Evolutionary conservation across 2,329 filamentous ascomycete species (phyloP), one percentile per base, ranked within the genome.

Genomic region (Parafenestella ontariensis): DNA sequence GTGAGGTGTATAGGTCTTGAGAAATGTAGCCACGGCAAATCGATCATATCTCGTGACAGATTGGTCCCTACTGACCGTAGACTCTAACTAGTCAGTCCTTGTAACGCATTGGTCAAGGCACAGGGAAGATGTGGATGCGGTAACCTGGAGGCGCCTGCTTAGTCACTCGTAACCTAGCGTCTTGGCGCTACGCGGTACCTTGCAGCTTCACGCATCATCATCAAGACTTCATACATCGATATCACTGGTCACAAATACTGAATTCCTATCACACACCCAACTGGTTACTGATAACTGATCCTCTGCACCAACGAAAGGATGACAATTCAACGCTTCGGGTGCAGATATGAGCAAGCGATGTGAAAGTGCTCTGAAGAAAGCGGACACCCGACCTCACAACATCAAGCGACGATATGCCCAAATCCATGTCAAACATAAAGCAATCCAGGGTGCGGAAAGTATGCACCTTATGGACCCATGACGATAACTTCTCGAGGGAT

Each of bases 401-500:
- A 47, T 23, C 15, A 34, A 17, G 39, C n/a, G 28, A 18, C 41
- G 48, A 41, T 5, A 76, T 76, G 74, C 63, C 74, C 8, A 71
- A 69, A 54, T 66, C 72, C 42, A 56, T 59, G 23, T 50, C 59
- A 26, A 68, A 58, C 44, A 47, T 56, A 8, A 67, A 67, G 40
- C 62, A 60, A 4, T 68, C 65, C 3, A 63, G 65, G 39, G 67
- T 77, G 50, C 76, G 77, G 45, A 77, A 76, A 49, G 51, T 77
- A 5, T 84, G 81, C 64, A 79, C 79, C 2, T 72, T 85, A 13
- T 85, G 82, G 81, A 81, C 83, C 7, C 83, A 86, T 63, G 90
- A 93, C 72, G 91, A 96, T 62, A 86, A 84, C 37, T 89, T 92
- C 66, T 87, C 89, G 8, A 85, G 84, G 52, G 90, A 96, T 66